These are phyloP conservation scores for Verbena officinalis DNA, from an alignment of 257 asterid species.

Conservation along the genomic window DNA sequence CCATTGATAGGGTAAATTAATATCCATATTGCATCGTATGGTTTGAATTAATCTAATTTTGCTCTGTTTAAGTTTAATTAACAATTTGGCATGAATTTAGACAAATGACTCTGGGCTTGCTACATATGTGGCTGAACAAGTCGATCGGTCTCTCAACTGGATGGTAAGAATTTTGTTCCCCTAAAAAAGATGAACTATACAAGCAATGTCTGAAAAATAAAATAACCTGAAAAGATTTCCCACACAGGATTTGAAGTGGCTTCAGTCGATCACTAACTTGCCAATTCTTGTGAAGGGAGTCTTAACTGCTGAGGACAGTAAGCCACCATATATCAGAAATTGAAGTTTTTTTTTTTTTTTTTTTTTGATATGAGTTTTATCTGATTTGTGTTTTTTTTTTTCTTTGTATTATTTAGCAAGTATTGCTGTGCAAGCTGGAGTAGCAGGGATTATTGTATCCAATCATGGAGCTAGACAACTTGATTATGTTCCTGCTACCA, in stretches of 20 bases:
- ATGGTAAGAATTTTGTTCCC: slow-evolving; percentile 43
- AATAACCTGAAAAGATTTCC: slow-evolving; percentile 4
- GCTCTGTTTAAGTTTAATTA: slow-evolving; percentile 4
- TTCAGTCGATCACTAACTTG: slow-evolving; percentile 65
- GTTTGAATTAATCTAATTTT: neutral
- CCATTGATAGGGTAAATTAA: slow-evolving; percentile 54
- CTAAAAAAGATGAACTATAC: slow-evolving; percentile 10
- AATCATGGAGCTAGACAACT: slow-evolving; percentile 92
- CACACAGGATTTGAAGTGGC: slow-evolving; percentile 84
- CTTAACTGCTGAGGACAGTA: slow-evolving; percentile 84
- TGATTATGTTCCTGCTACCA: slow-evolving; percentile 76
- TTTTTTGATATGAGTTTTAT: neutral
- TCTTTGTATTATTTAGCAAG: slow-evolving; percentile 43
- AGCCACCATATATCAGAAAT: neutral
- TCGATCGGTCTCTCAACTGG: slow-evolving; percentile 77
- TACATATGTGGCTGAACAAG: slow-evolving; percentile 64
- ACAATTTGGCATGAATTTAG: slow-evolving; percentile 39
- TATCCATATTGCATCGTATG: neutral
- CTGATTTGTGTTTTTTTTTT: neutral
- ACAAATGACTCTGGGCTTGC: slow-evolving; percentile 80
- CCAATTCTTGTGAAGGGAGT: slow-evolving; percentile 87
- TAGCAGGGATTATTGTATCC: slow-evolving; percentile 78
- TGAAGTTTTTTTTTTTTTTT: neutral
- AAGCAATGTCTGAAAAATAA: neutral
- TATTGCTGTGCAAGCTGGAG: slow-evolving; percentile 66